Percentiles rank a stretch among this genome's conserved stretches.
phyloP scores from a whole-genome alignment of 2,329 filamentous ascomycete species.

The Coleophoma crateriformis region DNA sequence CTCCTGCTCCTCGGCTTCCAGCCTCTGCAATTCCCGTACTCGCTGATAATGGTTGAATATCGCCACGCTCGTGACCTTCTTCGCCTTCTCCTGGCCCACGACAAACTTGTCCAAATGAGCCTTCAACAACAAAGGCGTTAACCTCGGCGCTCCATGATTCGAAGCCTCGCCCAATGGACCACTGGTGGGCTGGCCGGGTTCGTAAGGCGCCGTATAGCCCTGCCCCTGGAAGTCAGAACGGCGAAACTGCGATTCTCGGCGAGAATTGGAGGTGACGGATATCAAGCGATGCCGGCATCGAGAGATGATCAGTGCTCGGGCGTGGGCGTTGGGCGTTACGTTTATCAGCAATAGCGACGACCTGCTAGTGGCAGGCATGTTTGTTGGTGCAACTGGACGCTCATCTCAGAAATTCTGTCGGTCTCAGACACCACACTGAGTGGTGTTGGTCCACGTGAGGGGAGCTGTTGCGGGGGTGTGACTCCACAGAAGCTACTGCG shows the following conservation, averaged over 20 bases:
- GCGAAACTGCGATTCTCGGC: slow-evolving; percentile 21
- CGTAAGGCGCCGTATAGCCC: slow-evolving; percentile 57
- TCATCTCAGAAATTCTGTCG: not conserved
- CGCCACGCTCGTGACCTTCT: slow-evolving; percentile 87
- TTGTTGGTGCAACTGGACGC: not conserved
- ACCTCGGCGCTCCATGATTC: slow-evolving; percentile 53
- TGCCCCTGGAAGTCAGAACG: slow-evolving; percentile 53
- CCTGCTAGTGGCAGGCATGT: slow-evolving; percentile 2
- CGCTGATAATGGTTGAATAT: slow-evolving; percentile 97
- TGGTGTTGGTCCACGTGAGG: not conserved
- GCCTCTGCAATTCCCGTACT: slow-evolving; percentile 68
- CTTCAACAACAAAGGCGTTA: slow-evolving; percentile 70
- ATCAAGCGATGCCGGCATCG: slow-evolving; percentile 9
- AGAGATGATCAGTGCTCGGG: slow-evolving; percentile 2
- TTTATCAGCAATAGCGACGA: not conserved
- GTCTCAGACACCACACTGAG: not conserved
- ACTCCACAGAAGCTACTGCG: too few species aligned
- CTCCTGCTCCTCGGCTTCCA: slow-evolving; percentile 69
- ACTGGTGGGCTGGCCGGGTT: slow-evolving; percentile 52
- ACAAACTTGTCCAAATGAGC: slow-evolving; percentile 92
- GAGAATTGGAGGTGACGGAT: slow-evolving; percentile 1
- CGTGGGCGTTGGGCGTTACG: not conserved
- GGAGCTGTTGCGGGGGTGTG: too few species aligned
- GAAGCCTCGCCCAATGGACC: slow-evolving; percentile 48
- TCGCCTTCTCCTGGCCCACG: slow-evolving; percentile 89